Evolutionary conservation across 768 basidiomycete genomes (phyloP).

Genomic region (Xerocomus brunneocitrinus): DNA sequence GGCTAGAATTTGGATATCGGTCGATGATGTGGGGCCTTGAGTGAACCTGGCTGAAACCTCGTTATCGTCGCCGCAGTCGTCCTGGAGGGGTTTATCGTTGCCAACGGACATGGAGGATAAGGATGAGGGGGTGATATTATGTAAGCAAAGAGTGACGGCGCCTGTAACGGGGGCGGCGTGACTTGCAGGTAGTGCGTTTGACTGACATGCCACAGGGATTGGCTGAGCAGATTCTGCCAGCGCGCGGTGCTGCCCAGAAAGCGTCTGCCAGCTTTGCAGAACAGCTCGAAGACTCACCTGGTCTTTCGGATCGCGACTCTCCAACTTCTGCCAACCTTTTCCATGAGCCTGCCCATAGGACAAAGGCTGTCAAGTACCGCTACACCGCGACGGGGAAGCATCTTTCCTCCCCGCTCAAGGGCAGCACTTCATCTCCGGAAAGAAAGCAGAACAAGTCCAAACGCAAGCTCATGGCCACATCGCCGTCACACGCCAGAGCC

Average conservation of each 20-base stretch:
- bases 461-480: constrained; percentile 1
- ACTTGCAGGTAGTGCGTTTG: constrained; percentile 3
- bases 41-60: background rate
- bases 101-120: background rate
- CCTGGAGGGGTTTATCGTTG: background rate
- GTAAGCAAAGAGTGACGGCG: constrained; percentile 11
- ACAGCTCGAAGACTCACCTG: constrained; percentile 29
- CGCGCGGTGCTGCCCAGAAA: constrained; percentile 32
- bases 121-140: constrained; percentile 3
- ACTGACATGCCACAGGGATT: constrained; percentile 14
- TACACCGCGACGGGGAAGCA: constrained; percentile 32
- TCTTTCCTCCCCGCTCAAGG: constrained; percentile 31
- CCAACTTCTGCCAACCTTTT: constrained; percentile 19
- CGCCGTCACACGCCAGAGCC: constrained; percentile 13
- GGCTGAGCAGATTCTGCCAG: constrained; percentile 17
- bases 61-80: constrained; percentile 1
- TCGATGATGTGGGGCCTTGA: background rate
- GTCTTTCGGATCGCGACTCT: constrained; percentile 22
- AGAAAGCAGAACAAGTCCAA: constrained; percentile 11
- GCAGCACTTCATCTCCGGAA: constrained; percentile 31
- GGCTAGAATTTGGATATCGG: background rate
- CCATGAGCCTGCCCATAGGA: constrained; percentile 19
- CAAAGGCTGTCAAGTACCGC: constrained; percentile 31
- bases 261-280: constrained; percentile 32
- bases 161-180: constrained; percentile 13